Base-by-base conservation (phyloP, 2,329 filamentous ascomycete genomes). In the Aspergillus phoenicis region DNA sequence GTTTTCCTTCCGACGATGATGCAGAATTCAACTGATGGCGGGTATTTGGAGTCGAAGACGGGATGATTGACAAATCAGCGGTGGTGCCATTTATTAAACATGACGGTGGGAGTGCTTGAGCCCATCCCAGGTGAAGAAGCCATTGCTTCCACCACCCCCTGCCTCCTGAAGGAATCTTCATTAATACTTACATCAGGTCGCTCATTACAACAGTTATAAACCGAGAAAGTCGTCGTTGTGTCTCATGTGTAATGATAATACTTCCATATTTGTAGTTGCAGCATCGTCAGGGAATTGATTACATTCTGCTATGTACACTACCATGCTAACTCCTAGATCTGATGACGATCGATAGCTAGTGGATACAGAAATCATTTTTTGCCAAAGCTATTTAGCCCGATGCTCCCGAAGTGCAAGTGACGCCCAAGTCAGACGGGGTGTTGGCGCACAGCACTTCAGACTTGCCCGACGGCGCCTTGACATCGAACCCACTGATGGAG, bases 371-470 rank as follows among this genome's bases (percentile, higher is more conserved):
- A 15, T 13, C 5, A 5, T 6, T 24, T 41, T 13, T 5, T 10
- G 41, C 20, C 6, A 10, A 26, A 24, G 5, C 10, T 13, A 3
- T 36, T 62, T 26, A 78, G 4, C 76, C 74, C 11, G 75, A 76
- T 8, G 75, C 74, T 15, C 74, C 75, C 26, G 70, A 60, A 6
- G 67, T 73, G 62, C 75, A 77, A 10, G 66, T 70, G 4, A 77
- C 66, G 0, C 76, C 76, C 33, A 73, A 55, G 30, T 53, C 63
- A 15, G 66, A 67, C 20, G 71, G 71, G 11, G 74, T 75, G 63
- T 77, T 75, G 0, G 71, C 70, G 61, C 75, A 78, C 26, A 74
- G 64, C 8, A 75, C 67, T 20, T 70, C 62, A 41, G 66, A 77
- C 62, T 70, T 69, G 61, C 71, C 77, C 45, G 66, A 70, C 4